Evolutionary conservation across 371 early-diverging fungal genomes (phyloP).

Genomic region (Basidiobolus meristosporus): DNA sequence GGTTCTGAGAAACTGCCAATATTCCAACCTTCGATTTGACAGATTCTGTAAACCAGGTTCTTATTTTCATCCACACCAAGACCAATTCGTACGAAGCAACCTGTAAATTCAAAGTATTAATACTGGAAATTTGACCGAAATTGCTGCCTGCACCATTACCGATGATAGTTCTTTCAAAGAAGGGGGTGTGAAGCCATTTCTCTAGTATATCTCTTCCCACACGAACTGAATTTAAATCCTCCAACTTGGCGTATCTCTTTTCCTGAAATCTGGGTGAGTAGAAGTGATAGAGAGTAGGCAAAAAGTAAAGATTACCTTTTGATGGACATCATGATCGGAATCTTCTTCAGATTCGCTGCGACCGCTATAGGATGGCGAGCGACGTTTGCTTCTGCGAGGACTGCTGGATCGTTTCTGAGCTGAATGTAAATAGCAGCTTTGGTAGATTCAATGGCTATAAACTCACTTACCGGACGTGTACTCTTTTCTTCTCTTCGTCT

Average conservation of each 20-base stretch:
- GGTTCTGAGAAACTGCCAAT: neutral
- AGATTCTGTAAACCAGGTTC: conserved; percentile 31
- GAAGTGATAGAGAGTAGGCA: neutral
- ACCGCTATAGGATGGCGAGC: conserved; percentile 6
- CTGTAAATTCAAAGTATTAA: too few relatives aligned
- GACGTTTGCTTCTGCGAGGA: neutral
- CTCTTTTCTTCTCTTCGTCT: conserved; percentile 28
- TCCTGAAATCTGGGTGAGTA: conserved; percentile 8
- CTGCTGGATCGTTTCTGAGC: neutral
- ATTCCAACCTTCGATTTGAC: conserved; percentile 27
- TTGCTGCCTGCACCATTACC: too few relatives aligned
- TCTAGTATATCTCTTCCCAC: conserved; percentile 39
- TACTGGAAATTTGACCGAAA: too few relatives aligned
- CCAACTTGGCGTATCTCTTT: conserved; percentile 25
- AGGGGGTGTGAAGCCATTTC: conserved; percentile 51
- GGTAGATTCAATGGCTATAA: neutral
- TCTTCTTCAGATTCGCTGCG: conserved; percentile 15
- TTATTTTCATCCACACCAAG: conserved; percentile 29
- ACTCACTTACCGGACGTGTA: too few relatives aligned
- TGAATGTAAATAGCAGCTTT: neutral
- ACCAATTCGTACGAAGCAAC: conserved; percentile 42
- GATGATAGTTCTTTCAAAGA: conserved; percentile 36
- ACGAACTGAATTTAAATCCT: conserved; percentile 34
- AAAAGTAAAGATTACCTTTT: neutral
- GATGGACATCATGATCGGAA: conserved; percentile 9